phyloP scores from a whole-genome alignment of 2,329 filamentous ascomycete genomes.

The Exophiala sideris region DNA sequence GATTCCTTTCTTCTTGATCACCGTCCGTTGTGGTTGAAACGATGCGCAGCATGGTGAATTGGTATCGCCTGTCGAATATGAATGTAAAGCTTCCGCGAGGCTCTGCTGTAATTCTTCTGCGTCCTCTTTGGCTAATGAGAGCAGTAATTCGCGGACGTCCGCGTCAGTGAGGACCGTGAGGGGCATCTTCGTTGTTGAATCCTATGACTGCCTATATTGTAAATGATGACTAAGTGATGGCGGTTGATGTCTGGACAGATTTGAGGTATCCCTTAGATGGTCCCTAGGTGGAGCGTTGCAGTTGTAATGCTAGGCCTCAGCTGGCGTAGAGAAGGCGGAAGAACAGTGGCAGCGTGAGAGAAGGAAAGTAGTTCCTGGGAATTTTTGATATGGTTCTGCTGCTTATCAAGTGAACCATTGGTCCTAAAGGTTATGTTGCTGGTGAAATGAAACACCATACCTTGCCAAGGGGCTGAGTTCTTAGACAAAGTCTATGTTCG shows the following conservation, averaged over 20 bases:
- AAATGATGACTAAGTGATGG: not conserved
- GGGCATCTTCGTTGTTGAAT: conserved; percentile 45
- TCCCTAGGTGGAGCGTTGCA: conserved; percentile 23
- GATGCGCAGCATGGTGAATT: conserved; percentile 56
- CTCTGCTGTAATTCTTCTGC: conserved; percentile 56
- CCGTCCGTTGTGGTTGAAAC: conserved; percentile 61
- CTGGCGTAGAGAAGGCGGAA: no score
- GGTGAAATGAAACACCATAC: no score
- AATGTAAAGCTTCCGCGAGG: conserved; percentile 59
- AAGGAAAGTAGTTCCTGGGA: not conserved
- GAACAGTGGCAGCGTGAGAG: conserved; percentile 21
- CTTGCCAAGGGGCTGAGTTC: no score
- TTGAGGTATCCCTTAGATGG: conserved; percentile 10
- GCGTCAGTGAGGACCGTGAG: conserved; percentile 58
- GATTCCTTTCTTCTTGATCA: conserved; percentile 59
- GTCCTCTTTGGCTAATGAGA: conserved; percentile 55
- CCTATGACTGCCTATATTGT: no score
- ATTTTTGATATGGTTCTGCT: not conserved
- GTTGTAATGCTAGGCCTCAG: conserved; percentile 20
- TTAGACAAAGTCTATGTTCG: no score
- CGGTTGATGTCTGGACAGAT: no score
- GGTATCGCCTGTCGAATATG: conserved; percentile 63
- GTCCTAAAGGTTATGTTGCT: not conserved
- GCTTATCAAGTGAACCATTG: not conserved
- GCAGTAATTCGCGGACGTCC: conserved; percentile 55